Base-by-base conservation (phyloP, 805 yeast species). In the Candida sonorensis region DNA sequence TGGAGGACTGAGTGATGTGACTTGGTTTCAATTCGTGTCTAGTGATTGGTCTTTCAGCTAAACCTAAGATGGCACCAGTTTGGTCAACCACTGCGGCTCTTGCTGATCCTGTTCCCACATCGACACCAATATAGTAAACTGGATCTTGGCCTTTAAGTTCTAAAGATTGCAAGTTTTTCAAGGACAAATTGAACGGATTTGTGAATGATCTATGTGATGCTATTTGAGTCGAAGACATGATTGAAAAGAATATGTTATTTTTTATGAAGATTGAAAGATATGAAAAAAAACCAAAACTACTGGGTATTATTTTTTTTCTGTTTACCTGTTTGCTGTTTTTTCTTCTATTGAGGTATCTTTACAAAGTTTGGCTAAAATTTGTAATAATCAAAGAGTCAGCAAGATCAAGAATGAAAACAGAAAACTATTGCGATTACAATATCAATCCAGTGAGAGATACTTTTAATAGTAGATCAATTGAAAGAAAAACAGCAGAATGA, bases 101-200 rank as follows among this genome's bases (percentile, higher is more conserved):
- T 5, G 96, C 97, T 2, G 95, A 83, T 11, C 97, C 98, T 0
- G 97, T 88, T n/a, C 98, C 98, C 17, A 92, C 65, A 29, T 60
- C 65, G 17, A 60, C 65, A 30, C 65, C 65, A 10, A 60, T 57
- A 30, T 57, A 60, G 34, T 53, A 58, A 11, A 58, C 50, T 4
- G 58, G 59, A 12, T 42, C 42, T 6, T 41, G 48, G 22, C 23
- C 33, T 4, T 40, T 50, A 7, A 32, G 21, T 16, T 45, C 49
- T 2, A 29, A 22, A 10, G 31, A 17, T 29, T 46, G 53, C 25
- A 54, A 38, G 34, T 52, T 47, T 28, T 42, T 39, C 25, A 49
- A 36, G 7, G 68, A 24, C 58, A 67, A 42, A 57, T 66, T 42
- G 44, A 46, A 52, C 13, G 57, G 51, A 35, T 55, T 57, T 1